A percentile compares a stretch with the other conserved stretches of the same genome.
Conservation (phyloP, 2,329 filamentous ascomycete genomes). For the Aspergillus ruber region DNA sequence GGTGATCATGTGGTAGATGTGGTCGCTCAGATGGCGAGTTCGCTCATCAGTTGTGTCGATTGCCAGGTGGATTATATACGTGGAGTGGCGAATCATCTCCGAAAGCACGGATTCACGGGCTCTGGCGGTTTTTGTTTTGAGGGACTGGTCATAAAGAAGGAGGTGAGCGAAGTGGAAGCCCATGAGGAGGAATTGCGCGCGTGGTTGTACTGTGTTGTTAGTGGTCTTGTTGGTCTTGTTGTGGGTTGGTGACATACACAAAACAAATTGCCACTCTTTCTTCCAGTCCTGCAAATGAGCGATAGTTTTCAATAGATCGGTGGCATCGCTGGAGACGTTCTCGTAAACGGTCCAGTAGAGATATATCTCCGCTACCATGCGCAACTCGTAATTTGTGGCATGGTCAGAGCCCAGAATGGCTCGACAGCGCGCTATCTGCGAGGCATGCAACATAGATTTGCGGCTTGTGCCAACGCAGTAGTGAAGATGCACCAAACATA, state of each 20-base stretch:
- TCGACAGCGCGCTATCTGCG: slow-evolving; percentile 35
- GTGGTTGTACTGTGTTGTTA: slow-evolving; percentile 30
- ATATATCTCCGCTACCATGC: slow-evolving; percentile 42
- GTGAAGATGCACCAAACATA: slow-evolving; percentile 41
- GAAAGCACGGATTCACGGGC: slow-evolving; percentile 30
- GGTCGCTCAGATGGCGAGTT: slow-evolving; percentile 41
- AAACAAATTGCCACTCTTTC: slow-evolving; percentile 34
- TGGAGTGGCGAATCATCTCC: slow-evolving; percentile 39
- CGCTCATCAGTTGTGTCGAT: slow-evolving; percentile 41
- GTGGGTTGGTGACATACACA: slow-evolving; percentile 20
- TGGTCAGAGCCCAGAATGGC: slow-evolving; percentile 32
- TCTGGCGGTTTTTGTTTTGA: slow-evolving; percentile 30
- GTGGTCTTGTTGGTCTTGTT: neutral
- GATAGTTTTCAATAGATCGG: slow-evolving; percentile 31
- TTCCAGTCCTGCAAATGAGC: slow-evolving; percentile 32
- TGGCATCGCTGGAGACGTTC: slow-evolving; percentile 21
- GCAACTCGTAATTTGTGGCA: slow-evolving; percentile 40
- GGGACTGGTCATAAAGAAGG: slow-evolving; percentile 32
- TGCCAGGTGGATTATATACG: slow-evolving; percentile 34
- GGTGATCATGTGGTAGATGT: slow-evolving; percentile 44
- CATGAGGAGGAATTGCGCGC: slow-evolving; percentile 43
- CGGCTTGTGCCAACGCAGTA: slow-evolving; percentile 41
- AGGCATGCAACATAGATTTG: slow-evolving; percentile 29
- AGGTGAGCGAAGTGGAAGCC: slow-evolving; percentile 42
- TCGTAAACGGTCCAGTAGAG: slow-evolving; percentile 44